These are phyloP conservation scores for Cladosporium sp. DNA, from an alignment of 2,329 filamentous ascomycete genomes.

Conservation along the genomic window DNA sequence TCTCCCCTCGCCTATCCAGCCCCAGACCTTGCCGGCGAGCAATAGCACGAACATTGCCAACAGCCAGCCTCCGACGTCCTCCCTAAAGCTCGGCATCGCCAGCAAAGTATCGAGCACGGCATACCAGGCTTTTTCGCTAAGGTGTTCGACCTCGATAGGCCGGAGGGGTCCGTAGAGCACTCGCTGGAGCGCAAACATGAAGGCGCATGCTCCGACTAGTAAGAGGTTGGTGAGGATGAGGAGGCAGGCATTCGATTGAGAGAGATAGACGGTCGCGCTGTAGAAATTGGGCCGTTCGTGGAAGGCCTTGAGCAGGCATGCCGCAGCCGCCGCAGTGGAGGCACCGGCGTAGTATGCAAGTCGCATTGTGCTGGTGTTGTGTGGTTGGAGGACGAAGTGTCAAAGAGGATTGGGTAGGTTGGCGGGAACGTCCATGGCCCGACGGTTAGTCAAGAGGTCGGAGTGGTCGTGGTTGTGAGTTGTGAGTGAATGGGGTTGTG, in stretches of 20 bases:
- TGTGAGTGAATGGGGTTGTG: background rate
- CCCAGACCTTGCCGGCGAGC: conserved; percentile 94
- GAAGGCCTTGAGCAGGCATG: conserved; percentile 85
- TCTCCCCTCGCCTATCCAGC: conserved; percentile 94
- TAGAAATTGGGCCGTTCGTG: conserved; percentile 98
- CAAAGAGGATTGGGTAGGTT: conserved; percentile 18
- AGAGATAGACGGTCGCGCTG: conserved; percentile 93
- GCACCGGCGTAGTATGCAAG: conserved; percentile 41
- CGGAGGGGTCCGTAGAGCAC: conserved; percentile 88
- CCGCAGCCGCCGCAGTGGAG: conserved; percentile 79
- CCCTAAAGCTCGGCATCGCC: conserved; percentile 97
- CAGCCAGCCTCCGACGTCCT: conserved; percentile 92
- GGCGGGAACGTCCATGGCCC: conserved; percentile 18
- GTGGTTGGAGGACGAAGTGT: conserved; percentile 16
- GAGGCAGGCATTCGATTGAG: conserved; percentile 92
- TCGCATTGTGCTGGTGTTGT: conserved; percentile 27
- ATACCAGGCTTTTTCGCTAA: conserved; percentile 98
- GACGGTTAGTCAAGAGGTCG: conserved; percentile 16
- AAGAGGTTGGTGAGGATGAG: conserved; percentile 92
- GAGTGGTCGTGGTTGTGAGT: background rate
- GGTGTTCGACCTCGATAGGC: conserved; percentile 91
- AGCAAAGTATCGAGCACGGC: conserved; percentile 94
- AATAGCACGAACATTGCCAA: conserved; percentile 93
- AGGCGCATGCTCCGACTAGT: conserved; percentile 74
- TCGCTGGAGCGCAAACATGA: conserved; percentile 85